A percentile compares a stretch with the other conserved stretches of the same genome.
phyloP scores from a whole-genome alignment of 2,329 filamentous ascomycete genomes.

The Zymoseptoria tritici region DNA sequence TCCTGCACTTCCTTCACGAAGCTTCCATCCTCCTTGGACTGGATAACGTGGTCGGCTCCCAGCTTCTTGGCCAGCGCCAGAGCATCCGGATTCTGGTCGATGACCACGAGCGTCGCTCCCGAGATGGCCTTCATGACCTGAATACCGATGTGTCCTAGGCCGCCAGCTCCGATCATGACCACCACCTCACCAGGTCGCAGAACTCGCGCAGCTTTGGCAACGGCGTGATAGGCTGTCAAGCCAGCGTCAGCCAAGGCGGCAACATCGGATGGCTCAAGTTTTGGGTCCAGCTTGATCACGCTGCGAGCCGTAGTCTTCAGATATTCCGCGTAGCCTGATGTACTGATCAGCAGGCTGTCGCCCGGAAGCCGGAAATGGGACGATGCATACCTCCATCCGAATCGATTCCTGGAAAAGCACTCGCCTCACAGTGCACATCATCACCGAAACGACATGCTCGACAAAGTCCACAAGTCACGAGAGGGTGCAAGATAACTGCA shows the following conservation, averaged over 20 bases:
- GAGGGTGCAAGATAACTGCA: constrained; percentile 21
- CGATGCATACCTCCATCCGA: constrained; percentile 12
- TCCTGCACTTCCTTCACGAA: constrained; percentile 21
- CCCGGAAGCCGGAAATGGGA: neutral
- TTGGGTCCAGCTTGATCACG: constrained; percentile 21
- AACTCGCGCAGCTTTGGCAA: constrained; percentile 18
- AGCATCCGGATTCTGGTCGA: constrained; percentile 19
- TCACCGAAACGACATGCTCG: constrained; percentile 21
- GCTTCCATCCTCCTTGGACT: constrained; percentile 11
- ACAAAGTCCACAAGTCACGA: constrained; percentile 22
- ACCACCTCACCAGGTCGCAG: constrained; percentile 19
- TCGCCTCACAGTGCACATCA: constrained; percentile 22
- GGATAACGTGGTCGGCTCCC: constrained; percentile 19
- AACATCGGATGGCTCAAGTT: constrained; percentile 20
- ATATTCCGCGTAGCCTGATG: constrained; percentile 17
- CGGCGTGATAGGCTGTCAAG: constrained; percentile 21
- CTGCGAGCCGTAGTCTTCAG: constrained; percentile 22
- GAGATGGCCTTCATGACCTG: constrained; percentile 23
- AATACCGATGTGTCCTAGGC: constrained; percentile 20
- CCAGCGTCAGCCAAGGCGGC: constrained; percentile 22
- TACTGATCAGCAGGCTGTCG: neutral
- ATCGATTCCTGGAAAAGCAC: constrained; percentile 21
- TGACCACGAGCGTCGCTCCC: constrained; percentile 20
- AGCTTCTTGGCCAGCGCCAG: constrained; percentile 20
- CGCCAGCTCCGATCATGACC: constrained; percentile 22